Base-by-base conservation (phyloP, 495 filamentous ascomycete species). In the Penicillium manginii region DNA sequence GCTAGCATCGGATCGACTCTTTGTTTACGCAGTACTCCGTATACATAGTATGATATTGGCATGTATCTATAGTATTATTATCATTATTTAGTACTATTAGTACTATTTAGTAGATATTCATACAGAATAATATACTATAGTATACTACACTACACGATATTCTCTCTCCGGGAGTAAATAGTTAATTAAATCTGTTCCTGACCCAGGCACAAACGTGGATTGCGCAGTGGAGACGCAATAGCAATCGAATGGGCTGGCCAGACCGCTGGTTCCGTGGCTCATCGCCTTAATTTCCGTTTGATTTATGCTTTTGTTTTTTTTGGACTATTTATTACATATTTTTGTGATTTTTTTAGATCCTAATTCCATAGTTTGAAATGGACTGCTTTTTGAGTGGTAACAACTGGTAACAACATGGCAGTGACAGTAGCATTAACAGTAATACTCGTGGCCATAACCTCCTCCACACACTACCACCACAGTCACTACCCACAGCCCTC, bases 241-340 rank as follows among this genome's bases (percentile, higher is more conserved):
- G 26, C 26, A 29, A 29, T 29, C 26, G 26, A 29, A 29, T 29
- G 26, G 26, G 60, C 59, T 70, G 70, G 74, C 67, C 68, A 72
- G 70, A 70, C 72, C 59, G 45, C 55, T 15, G 55, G 64, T 72
- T 71, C 70, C 73, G 63, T 64, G 70, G 73, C 60, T 72, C 65
- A 54, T 47, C 47, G 40, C 40, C 14, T 43, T 43, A 43, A 43
- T 43, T 53, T 53, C 35, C 32, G 9, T 43, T 43, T 43, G 40
- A 43, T 43, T 43, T 43, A 4, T 43, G 14, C 18, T 43, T 43
- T 17, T 42, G 17, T n/a, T 43, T 43, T 43, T 2, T 19, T n/a
- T 37, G 0, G 10, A 35, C 14, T 35, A 3, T 3, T 11, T n/a
- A 14, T 37, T 37, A 14, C 4, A 4, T 37, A 37, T 37, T 37